Percentiles rank a stretch among this genome's conserved stretches.
Evolutionary conservation across 306 rosid genomes (phyloP).

Genomic region (Medicago arabica): DNA sequence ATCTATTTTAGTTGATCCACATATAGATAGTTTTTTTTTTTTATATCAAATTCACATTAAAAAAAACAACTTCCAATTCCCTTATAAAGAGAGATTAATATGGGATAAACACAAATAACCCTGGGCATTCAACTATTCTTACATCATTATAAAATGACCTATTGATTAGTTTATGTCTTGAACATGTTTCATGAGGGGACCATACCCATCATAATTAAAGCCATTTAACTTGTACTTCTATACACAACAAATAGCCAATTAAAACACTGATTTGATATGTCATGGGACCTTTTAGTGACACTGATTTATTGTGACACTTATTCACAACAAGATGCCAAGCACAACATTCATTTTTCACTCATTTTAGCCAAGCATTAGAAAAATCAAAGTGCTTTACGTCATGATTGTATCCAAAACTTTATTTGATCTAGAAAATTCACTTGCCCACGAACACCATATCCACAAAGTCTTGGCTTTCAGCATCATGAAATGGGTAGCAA

Average conservation of each 20-base stretch:
- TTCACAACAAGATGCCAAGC: constrained; percentile 48
- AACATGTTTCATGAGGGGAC: constrained; percentile 32
- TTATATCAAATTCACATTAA: no score
- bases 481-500: constrained; percentile 24
- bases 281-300: constrained; percentile 43
- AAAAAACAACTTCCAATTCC: not conserved
- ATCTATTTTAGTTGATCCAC: not conserved
- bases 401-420: constrained; percentile 42
- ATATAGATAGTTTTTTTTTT: no score
- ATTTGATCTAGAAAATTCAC: constrained; percentile 42
- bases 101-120: constrained; percentile 16
- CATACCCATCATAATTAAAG: constrained; percentile 31
- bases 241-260: constrained; percentile 27
- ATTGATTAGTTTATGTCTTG: constrained; percentile 34
- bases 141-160: constrained; percentile 3
- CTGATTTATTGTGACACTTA: constrained; percentile 10
- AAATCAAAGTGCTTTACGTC: constrained; percentile 29
- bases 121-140: not conserved
- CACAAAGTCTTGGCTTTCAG: constrained; percentile 38
- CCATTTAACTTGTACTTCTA: constrained; percentile 35
- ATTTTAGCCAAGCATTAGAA: not conserved
- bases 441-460: constrained; percentile 39
- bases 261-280: constrained; percentile 48
- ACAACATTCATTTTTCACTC: constrained; percentile 38
- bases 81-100: not conserved